Conservation (phyloP, 192 early-diverging fungal species). For the Geranomyces michiganensis region DNA sequence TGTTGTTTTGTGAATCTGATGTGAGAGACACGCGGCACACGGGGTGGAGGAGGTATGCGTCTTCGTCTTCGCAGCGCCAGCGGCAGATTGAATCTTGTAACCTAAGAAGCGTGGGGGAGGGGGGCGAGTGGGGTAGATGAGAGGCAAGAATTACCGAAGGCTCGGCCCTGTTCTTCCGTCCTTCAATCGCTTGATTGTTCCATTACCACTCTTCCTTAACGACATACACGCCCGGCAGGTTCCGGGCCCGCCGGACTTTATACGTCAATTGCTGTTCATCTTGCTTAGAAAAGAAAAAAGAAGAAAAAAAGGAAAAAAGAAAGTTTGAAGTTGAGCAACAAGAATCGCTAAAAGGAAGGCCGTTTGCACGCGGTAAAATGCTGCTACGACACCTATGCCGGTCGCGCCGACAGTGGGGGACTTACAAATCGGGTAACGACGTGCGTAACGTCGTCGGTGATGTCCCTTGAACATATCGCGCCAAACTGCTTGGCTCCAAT, state of each 20-base stretch:
- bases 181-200: too few relatives aligned
- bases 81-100: conserved; percentile 70
- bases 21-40: conserved; percentile 2
- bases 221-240: conserved; percentile 48
- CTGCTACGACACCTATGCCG: conserved; percentile 64
- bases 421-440: conserved; percentile 66
- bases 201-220: conserved; percentile 65
- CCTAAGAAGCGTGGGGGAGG: conserved; percentile 45
- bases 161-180: too few relatives aligned
- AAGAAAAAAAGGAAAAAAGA: too few relatives aligned
- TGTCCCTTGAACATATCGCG: conserved; percentile 68
- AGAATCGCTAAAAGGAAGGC: neutral
- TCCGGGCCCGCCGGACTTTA: conserved; percentile 63
- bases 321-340: too few relatives aligned
- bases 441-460: conserved; percentile 76
- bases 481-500: conserved; percentile 79
- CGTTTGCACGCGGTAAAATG: neutral
- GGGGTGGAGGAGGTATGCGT: conserved; percentile 58
- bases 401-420: too few relatives aligned
- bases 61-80: conserved; percentile 75
- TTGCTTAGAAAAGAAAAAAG: neutral
- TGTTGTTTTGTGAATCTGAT: neutral
- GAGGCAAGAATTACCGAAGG: too few relatives aligned
- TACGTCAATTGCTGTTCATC: neutral
- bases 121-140: neutral